Percentiles rank a stretch among this genome's conserved stretches.
Evolutionary conservation across 768 basidiomycete genomes (phyloP).

Genomic region (Phaffia tasmanica): DNA sequence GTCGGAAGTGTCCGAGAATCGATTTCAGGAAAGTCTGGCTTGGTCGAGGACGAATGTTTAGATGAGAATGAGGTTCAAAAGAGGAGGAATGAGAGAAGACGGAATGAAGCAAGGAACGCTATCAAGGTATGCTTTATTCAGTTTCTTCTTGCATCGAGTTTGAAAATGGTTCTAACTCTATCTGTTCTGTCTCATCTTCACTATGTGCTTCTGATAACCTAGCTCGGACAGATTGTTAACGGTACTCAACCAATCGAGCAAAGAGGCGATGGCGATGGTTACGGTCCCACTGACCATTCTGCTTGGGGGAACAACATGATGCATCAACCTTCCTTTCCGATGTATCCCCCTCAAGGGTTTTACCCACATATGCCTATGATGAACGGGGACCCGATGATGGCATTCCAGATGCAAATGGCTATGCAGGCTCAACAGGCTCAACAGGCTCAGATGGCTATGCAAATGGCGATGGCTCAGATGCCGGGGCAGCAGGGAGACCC

Average conservation of each 20-base stretch:
- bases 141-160: neutral
- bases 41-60: neutral
- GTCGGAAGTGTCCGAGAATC: neutral
- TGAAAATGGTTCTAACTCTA: neutral
- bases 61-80: constrained; percentile 19
- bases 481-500: constrained; percentile 12
- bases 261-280: constrained; percentile 2
- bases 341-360: neutral
- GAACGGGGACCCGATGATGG: constrained; percentile 11
- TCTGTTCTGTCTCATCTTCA: neutral
- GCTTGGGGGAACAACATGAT: too few relatives aligned
- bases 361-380: constrained; percentile 5
- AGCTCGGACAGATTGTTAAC: constrained; percentile 25
- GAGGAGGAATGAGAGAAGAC: constrained; percentile 20
- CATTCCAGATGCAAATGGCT: constrained; percentile 16
- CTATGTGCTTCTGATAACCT: neutral
- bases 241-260: constrained; percentile 11
- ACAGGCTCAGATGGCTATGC: constrained; percentile 26
- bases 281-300: too few relatives aligned
- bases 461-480: constrained; percentile 22
- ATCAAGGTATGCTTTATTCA: constrained; percentile 17
- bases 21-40: neutral
- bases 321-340: neutral
- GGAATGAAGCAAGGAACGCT: constrained; percentile 23
- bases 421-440: constrained; percentile 24